Evolutionary conservation across 768 basidiomycete genomes (phyloP).

Genomic region (Lactarius psammicola): DNA sequence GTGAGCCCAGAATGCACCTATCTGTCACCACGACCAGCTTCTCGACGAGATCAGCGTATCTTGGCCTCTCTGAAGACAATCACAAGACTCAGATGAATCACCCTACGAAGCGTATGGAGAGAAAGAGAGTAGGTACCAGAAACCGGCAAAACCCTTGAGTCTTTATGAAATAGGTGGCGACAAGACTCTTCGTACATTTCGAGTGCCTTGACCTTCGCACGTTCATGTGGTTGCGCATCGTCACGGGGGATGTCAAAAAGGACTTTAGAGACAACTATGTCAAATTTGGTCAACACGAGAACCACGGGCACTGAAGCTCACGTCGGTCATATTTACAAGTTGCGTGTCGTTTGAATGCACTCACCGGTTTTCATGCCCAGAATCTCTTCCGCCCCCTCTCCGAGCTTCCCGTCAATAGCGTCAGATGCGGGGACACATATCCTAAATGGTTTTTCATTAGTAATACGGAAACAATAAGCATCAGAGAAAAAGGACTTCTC

Average conservation of each 20-base stretch:
- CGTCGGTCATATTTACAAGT: not conserved
- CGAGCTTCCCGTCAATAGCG: not conserved
- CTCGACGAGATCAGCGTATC: not conserved
- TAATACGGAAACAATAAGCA: not conserved
- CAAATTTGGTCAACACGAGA: conserved; percentile 15
- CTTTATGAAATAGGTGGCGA: not conserved
- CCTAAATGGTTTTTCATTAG: not conserved
- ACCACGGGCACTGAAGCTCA: conserved; percentile 3
- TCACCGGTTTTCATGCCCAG: conserved; percentile 12
- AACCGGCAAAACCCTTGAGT: not conserved
- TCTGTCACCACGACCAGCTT: not conserved
- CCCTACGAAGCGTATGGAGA: not conserved
- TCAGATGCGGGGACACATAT: conserved; percentile 9
- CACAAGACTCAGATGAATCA: not conserved
- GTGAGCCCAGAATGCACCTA: not conserved
- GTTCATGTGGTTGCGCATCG: not conserved
- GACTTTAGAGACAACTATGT: not conserved
- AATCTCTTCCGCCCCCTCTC: conserved; percentile 5
- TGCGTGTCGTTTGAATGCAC: not conserved
- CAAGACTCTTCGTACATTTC: not conserved
- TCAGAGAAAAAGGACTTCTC: not conserved
- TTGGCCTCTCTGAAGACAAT: not conserved
- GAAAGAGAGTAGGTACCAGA: not conserved
- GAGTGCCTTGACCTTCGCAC: not conserved
- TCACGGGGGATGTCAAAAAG: not conserved